phyloP scores from a whole-genome alignment of 1,284 basidiomycete genomes.

The Pseudozyma tsukubaensis region DNA sequence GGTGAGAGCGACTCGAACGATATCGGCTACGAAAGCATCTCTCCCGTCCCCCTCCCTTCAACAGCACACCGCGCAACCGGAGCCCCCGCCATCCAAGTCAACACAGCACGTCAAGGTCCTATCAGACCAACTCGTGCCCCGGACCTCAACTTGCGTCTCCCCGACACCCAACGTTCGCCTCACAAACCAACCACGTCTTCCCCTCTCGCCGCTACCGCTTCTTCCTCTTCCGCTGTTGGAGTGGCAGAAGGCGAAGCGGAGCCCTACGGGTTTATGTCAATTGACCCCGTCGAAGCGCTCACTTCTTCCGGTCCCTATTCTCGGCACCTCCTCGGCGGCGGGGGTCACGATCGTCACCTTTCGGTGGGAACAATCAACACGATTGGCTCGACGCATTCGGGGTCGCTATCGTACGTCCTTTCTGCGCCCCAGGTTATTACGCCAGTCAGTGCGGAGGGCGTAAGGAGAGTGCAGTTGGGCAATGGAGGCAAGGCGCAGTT shows the following conservation, averaged over 20 bases:
- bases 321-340: not conserved
- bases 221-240: not conserved
- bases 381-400: slow-evolving; percentile 28
- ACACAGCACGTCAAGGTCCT: slow-evolving; percentile 21
- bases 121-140: slow-evolving; percentile 44
- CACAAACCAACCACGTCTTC: slow-evolving; percentile 23
- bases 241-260: not conserved
- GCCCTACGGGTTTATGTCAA: slow-evolving; percentile 45
- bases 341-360: slow-evolving; percentile 12
- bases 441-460: slow-evolving; percentile 35
- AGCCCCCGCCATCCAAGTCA: slow-evolving; percentile 32
- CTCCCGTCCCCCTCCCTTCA: slow-evolving; percentile 18
- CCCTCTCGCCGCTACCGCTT: slow-evolving; percentile 12
- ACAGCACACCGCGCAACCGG: slow-evolving; percentile 37
- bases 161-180: slow-evolving; percentile 15
- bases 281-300: slow-evolving; percentile 42
- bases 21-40: slow-evolving; percentile 5
- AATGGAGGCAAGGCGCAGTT: slow-evolving; percentile 50
- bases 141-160: slow-evolving; percentile 48
- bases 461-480: slow-evolving; percentile 35
- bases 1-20: not conserved
- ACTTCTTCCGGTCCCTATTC: slow-evolving; percentile 12
- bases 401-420: slow-evolving; percentile 35
- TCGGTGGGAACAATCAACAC: slow-evolving; percentile 43
- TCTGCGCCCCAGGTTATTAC: slow-evolving; percentile 51